A percentile compares a stretch with the other conserved stretches of the same genome.
Conservation (phyloP, 352 stramenopile species). For the Pythium rishiriense region DNA sequence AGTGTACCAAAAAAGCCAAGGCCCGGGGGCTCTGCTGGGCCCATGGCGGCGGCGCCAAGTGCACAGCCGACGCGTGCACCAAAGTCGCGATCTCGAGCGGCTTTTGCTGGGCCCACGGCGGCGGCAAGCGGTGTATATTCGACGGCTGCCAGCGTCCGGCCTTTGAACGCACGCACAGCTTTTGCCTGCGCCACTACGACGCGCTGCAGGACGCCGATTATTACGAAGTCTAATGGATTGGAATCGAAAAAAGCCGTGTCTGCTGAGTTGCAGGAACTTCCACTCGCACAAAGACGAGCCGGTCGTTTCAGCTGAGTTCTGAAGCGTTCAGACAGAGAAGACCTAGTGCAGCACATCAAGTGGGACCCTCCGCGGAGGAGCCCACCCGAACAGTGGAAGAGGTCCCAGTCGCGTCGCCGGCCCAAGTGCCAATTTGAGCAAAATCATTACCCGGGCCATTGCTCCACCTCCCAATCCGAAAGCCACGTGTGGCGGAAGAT, state of each 20-base stretch:
- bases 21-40: conserved; percentile 23
- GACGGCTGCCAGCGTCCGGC: conserved; percentile 36
- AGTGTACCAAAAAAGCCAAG: conserved; percentile 24
- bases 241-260: not conserved
- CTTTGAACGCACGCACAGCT: conserved; percentile 27
- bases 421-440: no score
- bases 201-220: conserved; percentile 24
- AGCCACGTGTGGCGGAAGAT: no score
- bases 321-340: no score
- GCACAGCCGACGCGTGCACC: conserved; percentile 13
- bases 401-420: no score
- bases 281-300: not conserved
- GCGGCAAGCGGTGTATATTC: conserved; percentile 29
- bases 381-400: no score
- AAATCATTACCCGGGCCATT: no score
- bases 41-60: conserved; percentile 29
- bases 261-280: not conserved
- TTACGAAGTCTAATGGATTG: conserved; percentile 11
- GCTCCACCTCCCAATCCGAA: no score
- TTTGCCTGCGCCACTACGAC: conserved; percentile 22
- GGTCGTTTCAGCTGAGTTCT: not conserved
- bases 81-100: conserved; percentile 27
- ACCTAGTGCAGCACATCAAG: no score
- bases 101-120: conserved; percentile 32
- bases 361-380: no score